Percentiles rank a stretch among this genome's conserved stretches.
These are phyloP conservation scores for Scytalidium lignicola DNA, from an alignment of 2,329 filamentous ascomycete species.

Conservation along the genomic window DNA sequence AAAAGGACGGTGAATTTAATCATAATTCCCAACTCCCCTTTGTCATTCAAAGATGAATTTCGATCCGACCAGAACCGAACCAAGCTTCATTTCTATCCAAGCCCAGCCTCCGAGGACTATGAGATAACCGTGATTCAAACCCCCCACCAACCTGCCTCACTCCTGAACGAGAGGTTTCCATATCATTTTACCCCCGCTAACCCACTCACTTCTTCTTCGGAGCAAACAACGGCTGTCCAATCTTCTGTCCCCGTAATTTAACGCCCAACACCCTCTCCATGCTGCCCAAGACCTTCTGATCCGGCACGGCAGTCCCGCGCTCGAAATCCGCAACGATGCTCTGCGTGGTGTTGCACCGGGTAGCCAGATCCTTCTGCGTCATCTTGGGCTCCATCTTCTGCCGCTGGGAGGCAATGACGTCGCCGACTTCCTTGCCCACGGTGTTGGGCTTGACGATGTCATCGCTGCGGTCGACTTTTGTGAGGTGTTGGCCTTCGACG, in stretches of 20 bases:
- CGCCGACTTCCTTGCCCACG: constrained; percentile 72
- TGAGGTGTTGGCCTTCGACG: constrained; percentile 86
- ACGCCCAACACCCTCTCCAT: constrained; percentile 86
- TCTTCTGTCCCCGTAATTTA: constrained; percentile 79
- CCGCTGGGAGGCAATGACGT: constrained; percentile 75
- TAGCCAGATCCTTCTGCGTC: constrained; percentile 85
- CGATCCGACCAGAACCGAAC: too few relatives aligned
- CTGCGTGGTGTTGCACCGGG: constrained; percentile 82
- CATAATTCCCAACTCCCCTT: background rate
- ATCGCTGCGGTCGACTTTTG: constrained; percentile 95
- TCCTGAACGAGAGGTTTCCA: too few relatives aligned
- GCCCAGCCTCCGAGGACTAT: too few relatives aligned
- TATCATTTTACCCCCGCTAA: too few relatives aligned
- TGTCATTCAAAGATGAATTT: too few relatives aligned
- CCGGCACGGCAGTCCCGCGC: constrained; percentile 69
- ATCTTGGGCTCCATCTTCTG: constrained; percentile 85
- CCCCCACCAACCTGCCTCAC: too few relatives aligned
- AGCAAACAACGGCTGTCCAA: constrained; percentile 76
- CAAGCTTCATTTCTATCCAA: too few relatives aligned
- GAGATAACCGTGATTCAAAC: too few relatives aligned
- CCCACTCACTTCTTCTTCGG: constrained; percentile 66
- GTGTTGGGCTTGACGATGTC: constrained; percentile 98
- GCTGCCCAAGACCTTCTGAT: constrained; percentile 72
- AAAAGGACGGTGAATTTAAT: background rate
- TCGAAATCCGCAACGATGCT: constrained; percentile 81